Percentiles rank a stretch among this genome's conserved stretches.
Conservation (phyloP, 108 stramenopile species). For the Skeletonema grethae region DNA sequence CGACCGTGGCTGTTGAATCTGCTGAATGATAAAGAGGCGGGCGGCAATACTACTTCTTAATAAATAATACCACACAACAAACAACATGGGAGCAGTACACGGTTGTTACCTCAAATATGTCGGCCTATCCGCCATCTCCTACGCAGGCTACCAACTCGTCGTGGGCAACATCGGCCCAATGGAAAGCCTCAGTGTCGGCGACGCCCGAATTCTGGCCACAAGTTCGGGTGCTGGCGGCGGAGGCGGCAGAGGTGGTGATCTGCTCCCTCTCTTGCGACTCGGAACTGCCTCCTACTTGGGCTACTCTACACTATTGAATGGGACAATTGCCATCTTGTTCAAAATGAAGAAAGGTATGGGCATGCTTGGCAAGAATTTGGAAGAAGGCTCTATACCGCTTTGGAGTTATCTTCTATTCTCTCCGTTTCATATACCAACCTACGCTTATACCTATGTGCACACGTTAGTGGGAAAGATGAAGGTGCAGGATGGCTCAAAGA, state of each 20-base stretch:
- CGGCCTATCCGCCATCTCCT: slow-evolving; percentile 74
- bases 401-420: slow-evolving; percentile 81
- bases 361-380: slow-evolving; percentile 74
- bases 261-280: slow-evolving; percentile 33
- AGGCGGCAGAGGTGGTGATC: background rate
- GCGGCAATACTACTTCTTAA: too few species aligned
- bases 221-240: slow-evolving; percentile 11
- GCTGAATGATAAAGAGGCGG: too few species aligned
- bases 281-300: slow-evolving; percentile 58
- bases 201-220: slow-evolving; percentile 26
- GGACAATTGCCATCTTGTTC: slow-evolving; percentile 78
- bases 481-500: slow-evolving; percentile 22
- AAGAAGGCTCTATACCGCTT: slow-evolving; percentile 68
- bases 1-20: too few species aligned
- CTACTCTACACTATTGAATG: slow-evolving; percentile 80
- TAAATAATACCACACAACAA: too few species aligned
- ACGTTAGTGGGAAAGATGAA: slow-evolving; percentile 50
- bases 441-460: slow-evolving; percentile 77
- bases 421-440: slow-evolving; percentile 79
- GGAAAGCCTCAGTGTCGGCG: slow-evolving; percentile 21
- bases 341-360: slow-evolving; percentile 74
- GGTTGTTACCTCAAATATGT: slow-evolving; percentile 91
- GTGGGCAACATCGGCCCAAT: slow-evolving; percentile 42
- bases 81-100: slow-evolving; percentile 83
- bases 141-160: slow-evolving; percentile 67